Percentiles rank a stretch among this genome's conserved stretches.
phyloP scores from a whole-genome alignment of 495 filamentous ascomycete genomes.

The Platismatia glauca region DNA sequence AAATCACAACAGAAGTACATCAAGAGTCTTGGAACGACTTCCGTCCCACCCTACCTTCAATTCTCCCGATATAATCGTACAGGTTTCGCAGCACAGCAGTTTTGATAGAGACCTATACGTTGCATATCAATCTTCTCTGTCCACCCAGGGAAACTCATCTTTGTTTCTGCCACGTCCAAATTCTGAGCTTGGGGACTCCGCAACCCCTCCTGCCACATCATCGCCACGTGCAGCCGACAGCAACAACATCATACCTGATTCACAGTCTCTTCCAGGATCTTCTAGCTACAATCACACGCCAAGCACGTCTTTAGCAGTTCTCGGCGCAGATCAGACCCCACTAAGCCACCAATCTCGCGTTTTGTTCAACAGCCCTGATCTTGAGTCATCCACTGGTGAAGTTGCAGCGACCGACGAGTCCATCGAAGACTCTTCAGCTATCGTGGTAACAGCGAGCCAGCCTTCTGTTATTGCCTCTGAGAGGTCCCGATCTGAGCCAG shows the following conservation, averaged over 20 bases:
- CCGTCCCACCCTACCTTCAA: not conserved
- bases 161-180: not conserved
- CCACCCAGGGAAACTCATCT: constrained; percentile 7
- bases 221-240: not conserved
- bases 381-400: not conserved
- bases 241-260: constrained; percentile 21
- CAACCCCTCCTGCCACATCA: not conserved
- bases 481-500: constrained; percentile 7
- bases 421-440: constrained; percentile 5
- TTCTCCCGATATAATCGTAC: constrained; percentile 10
- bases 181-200: constrained; percentile 12
- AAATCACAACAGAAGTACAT: not conserved
- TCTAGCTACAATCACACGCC: constrained; percentile 15
- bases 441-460: constrained; percentile 3
- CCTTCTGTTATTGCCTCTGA: not conserved
- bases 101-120: constrained; percentile 20
- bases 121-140: constrained; percentile 21
- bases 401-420: not conserved
- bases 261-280: constrained; percentile 21
- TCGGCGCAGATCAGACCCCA: not conserved
- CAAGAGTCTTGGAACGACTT: not conserved
- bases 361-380: not conserved
- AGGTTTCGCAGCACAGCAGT: constrained; percentile 22
- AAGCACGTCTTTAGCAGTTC: constrained; percentile 3
- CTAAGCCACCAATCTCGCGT: not conserved